Evolutionary conservation across 345 rosid genomes (phyloP), one percentile per base, ranked within the genome.

Genomic region (Angophora floribunda): DNA sequence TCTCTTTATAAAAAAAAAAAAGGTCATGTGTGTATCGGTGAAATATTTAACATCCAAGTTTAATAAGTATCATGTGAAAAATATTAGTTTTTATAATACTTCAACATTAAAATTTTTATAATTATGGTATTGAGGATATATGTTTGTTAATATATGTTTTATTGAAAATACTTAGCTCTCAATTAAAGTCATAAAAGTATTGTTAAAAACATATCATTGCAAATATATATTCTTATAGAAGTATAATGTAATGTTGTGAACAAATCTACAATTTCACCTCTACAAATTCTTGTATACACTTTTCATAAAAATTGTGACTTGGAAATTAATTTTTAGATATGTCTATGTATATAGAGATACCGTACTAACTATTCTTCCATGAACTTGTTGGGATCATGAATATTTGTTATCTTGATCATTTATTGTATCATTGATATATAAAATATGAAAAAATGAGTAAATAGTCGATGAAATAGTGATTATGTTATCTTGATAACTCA

Each of bases 231-330:
- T 13, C 30, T 61, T 28, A 28, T 24, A 6, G 30, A 12, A 28
- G 4, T 13, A 28, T 61, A 1, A 28, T 0, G 0, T 28, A 0
- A 0, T 28, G 53, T 28, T 28, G 0, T 28, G 13, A 61, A 13
- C 6, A 61, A 61, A 0, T 61, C 70, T 28, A 28, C 1, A 5
- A 61, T 61, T 12, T 61, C 32, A 61, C 17, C 17, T 28, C 70
- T 61, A 28, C 28, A 61, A 61, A 6, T 61, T 61, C 17, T 61
- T 28, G 36, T 6, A 28, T 61, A 28, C 0, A 28, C 36, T 28
- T 28, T 28, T 28, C 30, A 28, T 0, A 8, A 16, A 61, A 61
- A 61, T 28, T 13, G 0, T 28, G 17, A 13, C 32, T 3, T 61
- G 70, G 36, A 32, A 61, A 28, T 61, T 28, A 28, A 61, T 3